phyloP scores from a whole-genome alignment of 2,329 filamentous ascomycete species.

The Taxawa tesnikishii region DNA sequence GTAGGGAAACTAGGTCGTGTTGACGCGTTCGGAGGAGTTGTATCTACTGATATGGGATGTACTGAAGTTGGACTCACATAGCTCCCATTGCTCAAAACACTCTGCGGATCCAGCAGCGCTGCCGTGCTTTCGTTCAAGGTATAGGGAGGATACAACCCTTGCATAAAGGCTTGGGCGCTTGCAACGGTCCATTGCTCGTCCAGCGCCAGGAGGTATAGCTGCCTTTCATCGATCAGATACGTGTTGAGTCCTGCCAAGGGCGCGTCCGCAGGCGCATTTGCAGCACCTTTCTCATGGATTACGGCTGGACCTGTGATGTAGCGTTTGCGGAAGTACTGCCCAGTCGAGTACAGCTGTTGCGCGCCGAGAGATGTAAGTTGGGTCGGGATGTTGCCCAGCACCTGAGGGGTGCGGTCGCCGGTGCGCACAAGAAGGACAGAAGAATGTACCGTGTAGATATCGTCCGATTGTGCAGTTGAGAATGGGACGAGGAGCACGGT shows the following conservation, averaged over 20 bases:
- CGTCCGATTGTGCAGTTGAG: constrained; percentile 10
- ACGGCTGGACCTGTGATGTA: constrained; percentile 28
- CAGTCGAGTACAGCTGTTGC: constrained; percentile 38
- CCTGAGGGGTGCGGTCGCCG: constrained; percentile 41
- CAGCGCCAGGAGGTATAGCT: constrained; percentile 35
- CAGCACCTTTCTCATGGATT: constrained; percentile 7
- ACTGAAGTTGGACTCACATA: constrained; percentile 12
- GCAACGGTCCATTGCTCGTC: constrained; percentile 35
- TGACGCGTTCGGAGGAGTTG: too few relatives aligned
- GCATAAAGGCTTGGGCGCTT: constrained; percentile 49
- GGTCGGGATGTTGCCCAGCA: constrained; percentile 19
- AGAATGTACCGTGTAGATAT: constrained; percentile 27
- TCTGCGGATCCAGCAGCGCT: constrained; percentile 23
- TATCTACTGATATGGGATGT: too few relatives aligned
- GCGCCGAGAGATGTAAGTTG: constrained; percentile 42
- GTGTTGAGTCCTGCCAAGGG: constrained; percentile 33
- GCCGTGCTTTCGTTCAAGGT: constrained; percentile 17
- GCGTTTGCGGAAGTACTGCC: constrained; percentile 37
- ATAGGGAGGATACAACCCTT: constrained; percentile 46
- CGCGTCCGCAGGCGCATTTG: constrained; percentile 14
- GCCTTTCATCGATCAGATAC: constrained; percentile 29
- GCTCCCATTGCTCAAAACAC: constrained; percentile 34
- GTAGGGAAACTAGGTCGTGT: too few relatives aligned
- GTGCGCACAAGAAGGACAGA: constrained; percentile 42
- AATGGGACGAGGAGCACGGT: constrained; percentile 8